Conservation (phyloP, 2,329 filamentous ascomycete genomes). For the Epichloe coenophiala region DNA sequence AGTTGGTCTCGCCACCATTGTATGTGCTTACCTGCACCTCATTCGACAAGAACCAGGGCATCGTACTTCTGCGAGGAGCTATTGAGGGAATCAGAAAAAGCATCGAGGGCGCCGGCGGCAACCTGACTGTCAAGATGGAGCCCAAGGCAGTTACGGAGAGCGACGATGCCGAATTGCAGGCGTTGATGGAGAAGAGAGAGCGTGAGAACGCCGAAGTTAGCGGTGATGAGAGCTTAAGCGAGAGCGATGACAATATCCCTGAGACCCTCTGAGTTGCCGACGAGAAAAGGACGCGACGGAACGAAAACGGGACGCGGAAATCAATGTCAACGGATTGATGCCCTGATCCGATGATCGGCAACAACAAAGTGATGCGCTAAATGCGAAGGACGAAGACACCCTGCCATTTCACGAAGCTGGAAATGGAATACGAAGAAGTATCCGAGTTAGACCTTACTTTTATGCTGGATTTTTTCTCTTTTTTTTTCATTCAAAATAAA, state of each 20-base stretch:
- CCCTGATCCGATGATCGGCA: background rate
- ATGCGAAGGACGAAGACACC: background rate
- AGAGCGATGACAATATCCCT: constrained; percentile 72
- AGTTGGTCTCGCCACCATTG: constrained; percentile 91
- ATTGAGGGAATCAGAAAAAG: constrained; percentile 75
- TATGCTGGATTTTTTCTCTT: background rate
- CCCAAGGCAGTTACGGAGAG: constrained; percentile 98
- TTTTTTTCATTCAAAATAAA: background rate
- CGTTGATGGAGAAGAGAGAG: constrained; percentile 97
- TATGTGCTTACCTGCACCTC: constrained; percentile 95
- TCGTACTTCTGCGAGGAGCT: constrained; percentile 71
- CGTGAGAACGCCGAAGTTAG: constrained; percentile 96
- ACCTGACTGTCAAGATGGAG: constrained; percentile 89
- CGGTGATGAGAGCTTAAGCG: constrained; percentile 90
- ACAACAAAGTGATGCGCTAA: background rate
- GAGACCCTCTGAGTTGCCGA: constrained; percentile 22
- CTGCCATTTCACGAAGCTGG: background rate
- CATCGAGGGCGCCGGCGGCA: constrained; percentile 67
- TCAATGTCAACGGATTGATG: background rate
- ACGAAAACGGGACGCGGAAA: background rate
- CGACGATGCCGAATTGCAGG: constrained; percentile 92
- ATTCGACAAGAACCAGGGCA: constrained; percentile 81
- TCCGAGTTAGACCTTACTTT: background rate
- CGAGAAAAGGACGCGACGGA: background rate
- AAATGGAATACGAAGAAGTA: background rate